Evolutionary conservation across 1,139 yeast species (phyloP).

Genomic region (Wickerhamiella pararugosa): DNA sequence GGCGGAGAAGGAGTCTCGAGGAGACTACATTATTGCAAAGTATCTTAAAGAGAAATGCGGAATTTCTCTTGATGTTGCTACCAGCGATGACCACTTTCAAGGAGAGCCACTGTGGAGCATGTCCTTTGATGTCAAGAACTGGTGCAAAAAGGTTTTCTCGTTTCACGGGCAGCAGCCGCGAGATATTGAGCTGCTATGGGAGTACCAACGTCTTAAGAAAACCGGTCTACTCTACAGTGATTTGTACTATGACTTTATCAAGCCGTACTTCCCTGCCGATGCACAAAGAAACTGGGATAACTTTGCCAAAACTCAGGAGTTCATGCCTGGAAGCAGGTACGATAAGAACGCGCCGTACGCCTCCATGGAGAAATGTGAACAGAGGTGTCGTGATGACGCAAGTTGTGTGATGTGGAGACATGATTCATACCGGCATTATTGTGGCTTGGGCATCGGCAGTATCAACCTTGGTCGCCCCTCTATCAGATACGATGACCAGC

Average conservation of each 20-base stretch:
- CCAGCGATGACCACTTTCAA: slow-evolving; percentile 18
- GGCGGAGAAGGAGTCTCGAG: slow-evolving; percentile 22
- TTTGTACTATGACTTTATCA: slow-evolving; percentile 17
- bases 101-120: slow-evolving; percentile 20
- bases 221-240: slow-evolving; percentile 13
- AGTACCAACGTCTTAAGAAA: slow-evolving; percentile 11
- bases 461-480: slow-evolving; percentile 20
- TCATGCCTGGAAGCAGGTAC: slow-evolving; percentile 13
- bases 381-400: slow-evolving; percentile 16
- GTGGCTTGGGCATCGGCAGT: slow-evolving; percentile 19
- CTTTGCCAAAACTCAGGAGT: slow-evolving; percentile 20
- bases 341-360: slow-evolving; percentile 12
- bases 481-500: slow-evolving; percentile 13
- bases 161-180: slow-evolving; percentile 10
- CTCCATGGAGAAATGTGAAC: slow-evolving; percentile 17
- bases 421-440: slow-evolving; percentile 20
- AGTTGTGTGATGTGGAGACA: slow-evolving; percentile 22
- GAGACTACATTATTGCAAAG: slow-evolving; percentile 25
- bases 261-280: slow-evolving; percentile 17
- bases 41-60: slow-evolving; percentile 15
- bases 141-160: slow-evolving; percentile 13
- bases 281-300: slow-evolving; percentile 21
- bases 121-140: slow-evolving; percentile 13
- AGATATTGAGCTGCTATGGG: slow-evolving; percentile 13
- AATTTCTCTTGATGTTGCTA: slow-evolving; percentile 14